phyloP scores from a whole-genome alignment of 2,329 filamentous ascomycete genomes.

The Aspergillus chevalieri region DNA sequence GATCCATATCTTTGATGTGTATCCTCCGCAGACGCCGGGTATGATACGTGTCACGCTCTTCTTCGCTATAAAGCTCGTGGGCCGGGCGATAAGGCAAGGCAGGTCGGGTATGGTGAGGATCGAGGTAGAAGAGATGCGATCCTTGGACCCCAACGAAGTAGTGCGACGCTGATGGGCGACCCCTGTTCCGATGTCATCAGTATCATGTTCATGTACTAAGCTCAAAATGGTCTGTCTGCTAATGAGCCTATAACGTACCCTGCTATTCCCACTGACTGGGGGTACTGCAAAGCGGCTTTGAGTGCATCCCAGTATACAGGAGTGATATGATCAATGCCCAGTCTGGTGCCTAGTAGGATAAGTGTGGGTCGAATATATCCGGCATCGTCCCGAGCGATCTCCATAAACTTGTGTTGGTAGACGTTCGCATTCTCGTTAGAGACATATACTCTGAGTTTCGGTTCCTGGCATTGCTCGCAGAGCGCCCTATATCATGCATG shows the following conservation, averaged over 20 bases:
- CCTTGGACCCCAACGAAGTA: slow-evolving; percentile 70
- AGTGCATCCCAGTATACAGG: slow-evolving; percentile 94
- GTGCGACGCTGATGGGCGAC: slow-evolving; percentile 82
- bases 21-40: slow-evolving; percentile 77
- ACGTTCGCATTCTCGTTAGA: slow-evolving; percentile 87
- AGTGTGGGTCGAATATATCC: slow-evolving; percentile 72
- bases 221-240: background rate
- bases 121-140: slow-evolving; percentile 83
- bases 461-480: slow-evolving; percentile 56
- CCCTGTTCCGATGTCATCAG: slow-evolving; percentile 47
- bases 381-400: slow-evolving; percentile 63
- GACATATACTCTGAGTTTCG: slow-evolving; percentile 72
- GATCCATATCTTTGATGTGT: slow-evolving; percentile 88
- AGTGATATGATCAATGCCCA: slow-evolving; percentile 92
- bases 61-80: slow-evolving; percentile 52
- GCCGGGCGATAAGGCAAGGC: slow-evolving; percentile 57
- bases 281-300: slow-evolving; percentile 73
- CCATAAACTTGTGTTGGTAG: slow-evolving; percentile 82
- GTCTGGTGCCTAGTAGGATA: slow-evolving; percentile 77
- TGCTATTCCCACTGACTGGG: slow-evolving; percentile 92
- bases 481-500: slow-evolving; percentile 56
- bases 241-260: slow-evolving; percentile 52
- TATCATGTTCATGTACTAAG: background rate
- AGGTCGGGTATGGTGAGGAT: slow-evolving; percentile 80
- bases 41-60: slow-evolving; percentile 79